Evolutionary conservation across 768 basidiomycete genomes (phyloP), one percentile per base, ranked within the genome.

Genomic region (Phlebiopsis flavidoalba): DNA sequence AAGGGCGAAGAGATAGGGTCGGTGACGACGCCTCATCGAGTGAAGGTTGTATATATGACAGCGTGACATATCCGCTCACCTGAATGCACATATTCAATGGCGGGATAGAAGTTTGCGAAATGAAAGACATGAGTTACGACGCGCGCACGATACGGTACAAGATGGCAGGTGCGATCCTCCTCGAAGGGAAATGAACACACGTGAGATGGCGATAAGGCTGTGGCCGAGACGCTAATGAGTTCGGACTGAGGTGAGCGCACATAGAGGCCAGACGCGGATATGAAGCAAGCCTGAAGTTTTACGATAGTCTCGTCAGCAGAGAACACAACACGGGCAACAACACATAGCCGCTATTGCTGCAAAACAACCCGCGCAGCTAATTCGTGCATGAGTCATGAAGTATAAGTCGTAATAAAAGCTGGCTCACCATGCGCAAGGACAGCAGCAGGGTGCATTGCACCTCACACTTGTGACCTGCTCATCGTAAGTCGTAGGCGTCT

Each of bases 91-190:
- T 33, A 52, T 47, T 31, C 58, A 24, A 60, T 17, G 31, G 17
- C 12, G 17, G 53, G 62, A 60, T 43, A 58, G 62, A 57, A 62
- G 35, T 40, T 46, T 7, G 46, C 37, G 53, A 46, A 57, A 71
- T 71, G 68, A 71, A 71, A 66, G 46, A 17, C 70, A 67, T 68
- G 70, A 63, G 36, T 43, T 45, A 22, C 22, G 37, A 5, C 37
- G 40, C 26, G 43, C 54, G 43, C 37, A 24, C 54, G 19, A 12
- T 55, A 55, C 36, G 19, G 40, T 45, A 55, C 54, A 55, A 45
- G 54, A 55, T 31, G 55, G 57, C 53, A 62, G 46, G 61, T 22
- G 36, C 15, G 61, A 40, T 15, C 57, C 57, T 58, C 37, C 1
- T 54, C 36, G 17, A n/a, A 45, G 60, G 60, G 36, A 61, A 61